phyloP scores from a whole-genome alignment of 2,329 filamentous ascomycete genomes.

The Cladosporium velox region DNA sequence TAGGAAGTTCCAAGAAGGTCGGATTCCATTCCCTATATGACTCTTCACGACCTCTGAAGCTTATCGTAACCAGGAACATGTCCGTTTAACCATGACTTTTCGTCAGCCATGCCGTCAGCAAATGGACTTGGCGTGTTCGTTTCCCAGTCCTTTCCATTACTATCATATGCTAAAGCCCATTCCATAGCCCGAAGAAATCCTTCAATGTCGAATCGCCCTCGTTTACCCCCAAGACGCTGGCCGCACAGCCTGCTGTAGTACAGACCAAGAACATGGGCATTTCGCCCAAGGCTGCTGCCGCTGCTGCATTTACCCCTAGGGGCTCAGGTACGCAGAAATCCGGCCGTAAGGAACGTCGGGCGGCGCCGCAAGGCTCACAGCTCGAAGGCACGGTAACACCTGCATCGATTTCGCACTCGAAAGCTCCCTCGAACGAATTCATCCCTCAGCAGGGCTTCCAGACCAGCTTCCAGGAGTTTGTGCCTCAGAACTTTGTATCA shows the following conservation, averaged over 20 bases:
- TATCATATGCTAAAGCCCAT: constrained; percentile 4
- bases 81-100: constrained; percentile 39
- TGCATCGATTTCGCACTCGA: constrained; percentile 42
- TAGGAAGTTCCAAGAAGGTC: constrained; percentile 39
- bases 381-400: constrained; percentile 45
- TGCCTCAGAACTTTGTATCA: constrained; percentile 58
- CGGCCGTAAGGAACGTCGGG: constrained; percentile 21
- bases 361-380: constrained; percentile 24
- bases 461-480: constrained; percentile 53
- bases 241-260: constrained; percentile 43
- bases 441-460: constrained; percentile 37
- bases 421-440: constrained; percentile 50
- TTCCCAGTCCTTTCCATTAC: not conserved
- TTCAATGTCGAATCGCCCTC: constrained; percentile 95
- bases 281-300: constrained; percentile 86
- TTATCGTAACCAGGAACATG: constrained; percentile 34
- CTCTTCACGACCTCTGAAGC: not conserved
- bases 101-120: constrained; percentile 25
- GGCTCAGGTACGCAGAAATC: constrained; percentile 35
- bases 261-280: constrained; percentile 70
- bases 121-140: constrained; percentile 35
- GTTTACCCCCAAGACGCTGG: constrained; percentile 71
- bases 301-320: constrained; percentile 80
- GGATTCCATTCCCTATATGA: constrained; percentile 1
- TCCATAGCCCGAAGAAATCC: constrained; percentile 62